Evolutionary conservation across 1,139 yeast genomes (phyloP), one percentile per base, ranked within the genome.

Genomic region (Blastobotrys apis): DNA sequence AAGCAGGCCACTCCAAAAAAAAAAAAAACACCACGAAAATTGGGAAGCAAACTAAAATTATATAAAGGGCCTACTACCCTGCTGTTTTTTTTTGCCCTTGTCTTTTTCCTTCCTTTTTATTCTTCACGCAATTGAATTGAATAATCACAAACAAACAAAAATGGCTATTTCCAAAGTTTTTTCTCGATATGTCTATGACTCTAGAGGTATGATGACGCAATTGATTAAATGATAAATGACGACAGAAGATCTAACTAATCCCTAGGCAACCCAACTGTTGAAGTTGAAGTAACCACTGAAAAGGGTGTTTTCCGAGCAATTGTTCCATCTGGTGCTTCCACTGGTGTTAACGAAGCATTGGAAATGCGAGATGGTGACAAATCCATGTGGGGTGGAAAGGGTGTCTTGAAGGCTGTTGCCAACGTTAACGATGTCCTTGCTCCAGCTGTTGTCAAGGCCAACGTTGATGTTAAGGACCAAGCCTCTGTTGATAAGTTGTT

Each of bases 241-340:
- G 29, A 15, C 13, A 10, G 26, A 9, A 19, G 3, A 17, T 15
- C 17, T 13, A n/a, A 23, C 43, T 33, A 34, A 43, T 32, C 32
- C 21, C 10, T 23, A 45, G 68, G 69, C 45, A 88, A 88, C 79
- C 97, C 97, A 72, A 88, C 96, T 57, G 96, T 88, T 60, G 96
- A 88, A 78, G 96, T 87, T 58, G 95, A 88, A 64, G 64, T 87
- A 59, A 75, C 82, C 77, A 88, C 96, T 62, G 87, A 75, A 54
- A 78, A 81, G 64, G 96, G 96, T 65, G 67, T 77, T 56, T 86
- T 84, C 87, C 82, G 95, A 72, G 78, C 95, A 59, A 86, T 86
- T 64, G 97, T 88, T 53, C 97, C 97, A 68, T 85, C 95, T 55
- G 97, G 96, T 73, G 96, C 96, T 55, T 86, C 95, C 63, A 87